Percentiles rank a stretch among this genome's conserved stretches.
Conservation (phyloP, 164 flowering plant species). For the Tinospora cordifolia region DNA sequence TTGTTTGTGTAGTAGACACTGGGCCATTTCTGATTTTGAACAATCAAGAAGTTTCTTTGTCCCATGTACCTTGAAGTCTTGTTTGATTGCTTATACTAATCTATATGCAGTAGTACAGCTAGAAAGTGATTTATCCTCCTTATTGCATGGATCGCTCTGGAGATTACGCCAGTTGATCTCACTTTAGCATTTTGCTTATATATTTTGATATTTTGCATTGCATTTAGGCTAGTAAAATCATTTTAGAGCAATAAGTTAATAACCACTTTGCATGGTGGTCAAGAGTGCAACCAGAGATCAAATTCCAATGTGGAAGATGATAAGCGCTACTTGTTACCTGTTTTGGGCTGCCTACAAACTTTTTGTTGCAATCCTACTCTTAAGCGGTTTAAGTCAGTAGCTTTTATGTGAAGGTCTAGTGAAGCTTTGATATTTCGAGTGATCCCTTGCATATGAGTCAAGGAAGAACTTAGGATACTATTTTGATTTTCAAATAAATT, state of each 20-base stretch:
- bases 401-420: background rate
- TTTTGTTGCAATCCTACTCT: too few relatives aligned
- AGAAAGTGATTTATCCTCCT: background rate
- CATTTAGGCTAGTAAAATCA: conserved; percentile 5
- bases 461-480: background rate
- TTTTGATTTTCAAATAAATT: too few relatives aligned
- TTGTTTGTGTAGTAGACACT: background rate
- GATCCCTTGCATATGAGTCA: too few relatives aligned
- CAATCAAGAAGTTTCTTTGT: background rate
- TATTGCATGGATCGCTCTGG: background rate
- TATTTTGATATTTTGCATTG: background rate
- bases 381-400: too few relatives aligned
- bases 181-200: background rate
- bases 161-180: background rate
- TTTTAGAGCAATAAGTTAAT: background rate
- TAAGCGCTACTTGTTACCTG: too few relatives aligned
- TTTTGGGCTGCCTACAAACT: too few relatives aligned
- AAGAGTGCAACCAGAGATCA: too few relatives aligned
- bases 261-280: too few relatives aligned
- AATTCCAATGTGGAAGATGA: too few relatives aligned
- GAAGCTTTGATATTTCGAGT: background rate
- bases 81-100: background rate
- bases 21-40: background rate
- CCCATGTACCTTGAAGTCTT: background rate
- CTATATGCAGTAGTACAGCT: background rate